Conservation (phyloP, 1,139 yeast genomes). For the Debaryomyces udenii region DNA sequence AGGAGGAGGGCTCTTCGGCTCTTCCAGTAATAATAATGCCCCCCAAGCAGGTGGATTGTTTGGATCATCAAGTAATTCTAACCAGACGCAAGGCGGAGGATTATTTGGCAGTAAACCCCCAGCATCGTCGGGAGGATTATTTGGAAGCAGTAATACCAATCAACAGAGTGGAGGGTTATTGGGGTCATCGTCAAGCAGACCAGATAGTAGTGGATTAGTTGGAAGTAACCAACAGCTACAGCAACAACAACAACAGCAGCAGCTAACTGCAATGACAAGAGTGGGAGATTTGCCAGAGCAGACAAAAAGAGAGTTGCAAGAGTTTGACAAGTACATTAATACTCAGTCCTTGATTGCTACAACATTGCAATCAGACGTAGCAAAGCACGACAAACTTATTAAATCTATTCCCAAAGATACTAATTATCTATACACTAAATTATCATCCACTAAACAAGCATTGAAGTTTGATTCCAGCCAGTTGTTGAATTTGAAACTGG, state of each 20-base stretch:
- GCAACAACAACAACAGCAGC: conserved; percentile 23
- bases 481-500: conserved; percentile 35
- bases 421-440: conserved; percentile 64
- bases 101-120: conserved; percentile 27
- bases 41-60: conserved; percentile 33
- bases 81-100: conserved; percentile 25
- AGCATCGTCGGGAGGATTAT: conserved; percentile 19
- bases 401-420: conserved; percentile 86
- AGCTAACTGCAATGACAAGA: conserved; percentile 81
- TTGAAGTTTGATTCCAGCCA: conserved; percentile 48
- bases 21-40: conserved; percentile 11
- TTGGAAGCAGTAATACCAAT: conserved; percentile 21
- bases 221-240: conserved; percentile 20
- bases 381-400: conserved; percentile 68
- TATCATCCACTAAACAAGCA: conserved; percentile 69
- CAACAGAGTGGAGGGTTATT: conserved; percentile 27
- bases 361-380: conserved; percentile 65
- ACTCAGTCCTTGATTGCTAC: conserved; percentile 84
- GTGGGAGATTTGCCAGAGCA: conserved; percentile 82
- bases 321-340: conserved; percentile 79
- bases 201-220: conserved; percentile 41
- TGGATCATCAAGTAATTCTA: conserved; percentile 34
- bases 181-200: conserved; percentile 19
- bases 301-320: conserved; percentile 75
- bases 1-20: conserved; percentile 7